phyloP scores from a whole-genome alignment of 163 green algal species.

The Prototheca stagnorum region DNA sequence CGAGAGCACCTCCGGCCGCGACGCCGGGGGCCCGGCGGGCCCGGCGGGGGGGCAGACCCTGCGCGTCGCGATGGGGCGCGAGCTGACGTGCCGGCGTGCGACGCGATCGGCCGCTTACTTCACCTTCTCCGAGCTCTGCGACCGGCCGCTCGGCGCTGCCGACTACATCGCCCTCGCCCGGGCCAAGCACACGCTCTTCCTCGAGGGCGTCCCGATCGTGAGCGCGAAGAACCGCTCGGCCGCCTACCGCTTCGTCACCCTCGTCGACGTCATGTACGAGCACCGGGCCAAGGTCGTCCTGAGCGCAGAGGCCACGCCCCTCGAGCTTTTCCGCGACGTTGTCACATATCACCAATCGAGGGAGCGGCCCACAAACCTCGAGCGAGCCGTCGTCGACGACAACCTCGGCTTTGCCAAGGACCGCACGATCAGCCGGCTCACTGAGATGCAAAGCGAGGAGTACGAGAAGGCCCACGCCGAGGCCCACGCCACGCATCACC shows the following conservation, averaged over 20 bases:
- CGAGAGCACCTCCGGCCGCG: slow-evolving; percentile 37
- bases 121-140: slow-evolving; percentile 47
- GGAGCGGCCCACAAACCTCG: too few species aligned
- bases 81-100: slow-evolving; percentile 29
- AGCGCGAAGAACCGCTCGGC: slow-evolving; percentile 31
- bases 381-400: slow-evolving; percentile 48
- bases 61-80: slow-evolving; percentile 70
- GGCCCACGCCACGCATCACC: too few species aligned
- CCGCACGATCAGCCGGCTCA: slow-evolving; percentile 71
- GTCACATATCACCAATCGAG: slow-evolving; percentile 24
- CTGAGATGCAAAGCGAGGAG: slow-evolving; percentile 82
- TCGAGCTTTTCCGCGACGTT: slow-evolving; percentile 69
- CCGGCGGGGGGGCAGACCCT: slow-evolving; percentile 14
- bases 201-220: slow-evolving; percentile 53
- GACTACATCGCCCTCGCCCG: slow-evolving; percentile 44
- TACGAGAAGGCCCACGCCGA: slow-evolving; percentile 60
- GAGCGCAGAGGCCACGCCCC: slow-evolving; percentile 47
- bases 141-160: slow-evolving; percentile 22
- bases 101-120: slow-evolving; percentile 39
- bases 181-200: slow-evolving; percentile 40
- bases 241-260: slow-evolving; percentile 86
- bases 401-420: slow-evolving; percentile 83
- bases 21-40: slow-evolving; percentile 29
- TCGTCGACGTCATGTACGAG: slow-evolving; percentile 95
- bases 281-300: slow-evolving; percentile 51